Percentiles rank a stretch among this genome's conserved stretches.
Conservation (phyloP, 768 basidiomycete species). For the Macrolepiota dolichaula region DNA sequence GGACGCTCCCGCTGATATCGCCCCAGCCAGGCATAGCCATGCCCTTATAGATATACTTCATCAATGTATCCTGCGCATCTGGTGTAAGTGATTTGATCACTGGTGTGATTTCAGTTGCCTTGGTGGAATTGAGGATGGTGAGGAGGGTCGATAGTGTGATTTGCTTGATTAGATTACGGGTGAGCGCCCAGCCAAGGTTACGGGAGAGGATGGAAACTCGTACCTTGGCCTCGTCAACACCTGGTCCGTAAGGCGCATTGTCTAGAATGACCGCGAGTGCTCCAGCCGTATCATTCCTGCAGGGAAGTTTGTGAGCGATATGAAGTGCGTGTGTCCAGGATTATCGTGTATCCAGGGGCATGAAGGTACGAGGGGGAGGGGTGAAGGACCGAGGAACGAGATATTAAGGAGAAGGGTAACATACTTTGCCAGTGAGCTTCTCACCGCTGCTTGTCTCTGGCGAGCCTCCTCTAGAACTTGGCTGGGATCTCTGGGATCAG, state of each 20-base stretch:
- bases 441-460: slow-evolving; percentile 67
- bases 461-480: slow-evolving; percentile 76
- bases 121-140: slow-evolving; percentile 91
- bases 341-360: not conserved
- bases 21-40: slow-evolving; percentile 71
- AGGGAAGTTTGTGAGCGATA: not conserved
- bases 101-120: slow-evolving; percentile 78
- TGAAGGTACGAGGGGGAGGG: not conserved
- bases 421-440: slow-evolving; percentile 72
- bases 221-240: slow-evolving; percentile 90
- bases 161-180: slow-evolving; percentile 32
- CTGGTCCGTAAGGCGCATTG: slow-evolving; percentile 83
- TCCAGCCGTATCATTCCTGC: slow-evolving; percentile 72
- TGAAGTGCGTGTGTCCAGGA: not conserved
- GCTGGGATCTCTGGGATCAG: slow-evolving; percentile 76
- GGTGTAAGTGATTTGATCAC: slow-evolving; percentile 71
- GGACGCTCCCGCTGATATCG: slow-evolving; percentile 57
- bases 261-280: slow-evolving; percentile 73
- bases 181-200: not conserved
- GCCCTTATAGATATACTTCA: slow-evolving; percentile 98
- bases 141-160: slow-evolving; percentile 78
- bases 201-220: slow-evolving; percentile 5
- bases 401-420: slow-evolving; percentile 24
- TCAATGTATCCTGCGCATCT: slow-evolving; percentile 84
- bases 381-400: not conserved